Conservation (phyloP, 495 filamentous ascomycete genomes). For the Aspergillus bridgeri region DNA sequence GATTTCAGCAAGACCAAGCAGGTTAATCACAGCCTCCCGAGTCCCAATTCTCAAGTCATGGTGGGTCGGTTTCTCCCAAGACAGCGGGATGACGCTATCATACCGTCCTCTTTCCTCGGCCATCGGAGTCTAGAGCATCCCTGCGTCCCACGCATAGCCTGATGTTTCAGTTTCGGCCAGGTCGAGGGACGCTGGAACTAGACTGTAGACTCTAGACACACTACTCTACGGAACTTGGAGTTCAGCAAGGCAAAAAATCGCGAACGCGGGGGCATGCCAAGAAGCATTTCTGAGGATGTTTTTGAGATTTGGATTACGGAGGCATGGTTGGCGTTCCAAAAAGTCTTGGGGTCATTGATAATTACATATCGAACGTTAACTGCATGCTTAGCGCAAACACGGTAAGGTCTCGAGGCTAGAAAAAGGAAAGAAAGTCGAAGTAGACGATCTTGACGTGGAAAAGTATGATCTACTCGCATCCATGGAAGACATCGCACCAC, state of each 20-base stretch:
- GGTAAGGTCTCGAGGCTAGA: neutral
- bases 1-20: neutral
- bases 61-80: neutral
- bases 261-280: no score
- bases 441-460: neutral
- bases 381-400: neutral
- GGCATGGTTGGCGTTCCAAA: no score
- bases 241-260: no score
- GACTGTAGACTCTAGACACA: no score
- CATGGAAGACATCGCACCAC: neutral
- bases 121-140: neutral
- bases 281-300: no score
- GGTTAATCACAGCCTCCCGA: neutral
- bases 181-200: neutral
- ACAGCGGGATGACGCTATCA: constrained; percentile 11
- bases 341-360: constrained; percentile 14
- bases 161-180: neutral
- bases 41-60: neutral
- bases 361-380: neutral
- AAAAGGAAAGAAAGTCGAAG: neutral
- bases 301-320: no score
- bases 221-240: no score
- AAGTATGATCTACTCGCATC: neutral
- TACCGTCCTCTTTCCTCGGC: neutral
- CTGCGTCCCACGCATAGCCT: neutral